These are phyloP conservation scores for Fusarium verticillioides DNA, from an alignment of 2,329 filamentous ascomycete genomes.

Conservation along the genomic window DNA sequence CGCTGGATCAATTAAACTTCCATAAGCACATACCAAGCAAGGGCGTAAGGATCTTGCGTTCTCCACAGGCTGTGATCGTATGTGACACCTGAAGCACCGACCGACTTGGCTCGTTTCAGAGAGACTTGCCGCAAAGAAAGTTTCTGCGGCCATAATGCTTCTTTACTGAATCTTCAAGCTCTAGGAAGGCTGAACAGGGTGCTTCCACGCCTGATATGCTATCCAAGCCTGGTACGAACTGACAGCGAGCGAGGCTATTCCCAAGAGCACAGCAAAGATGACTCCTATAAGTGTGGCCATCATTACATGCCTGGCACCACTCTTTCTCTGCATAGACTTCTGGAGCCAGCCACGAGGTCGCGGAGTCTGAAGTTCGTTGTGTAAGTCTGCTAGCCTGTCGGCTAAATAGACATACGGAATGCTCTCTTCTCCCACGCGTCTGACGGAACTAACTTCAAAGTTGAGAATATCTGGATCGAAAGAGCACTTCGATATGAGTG, in stretches of 20 bases:
- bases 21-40: too few relatives aligned
- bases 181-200: not conserved
- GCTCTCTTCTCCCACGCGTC: not conserved
- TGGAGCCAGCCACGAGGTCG: not conserved
- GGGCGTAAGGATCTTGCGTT: not conserved
- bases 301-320: not conserved
- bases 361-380: not conserved
- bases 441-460: not conserved
- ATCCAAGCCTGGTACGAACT: constrained; percentile 2
- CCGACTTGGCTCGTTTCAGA: too few relatives aligned
- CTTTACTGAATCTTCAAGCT: too few relatives aligned
- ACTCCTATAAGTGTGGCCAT: not conserved
- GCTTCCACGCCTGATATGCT: not conserved
- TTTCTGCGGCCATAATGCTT: too few relatives aligned
- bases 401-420: not conserved
- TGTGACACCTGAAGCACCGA: not conserved
- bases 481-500: not conserved
- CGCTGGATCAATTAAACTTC: too few relatives aligned
- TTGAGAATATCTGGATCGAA: not conserved
- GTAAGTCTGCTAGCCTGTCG: not conserved
- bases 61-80: not conserved
- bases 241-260: not conserved
- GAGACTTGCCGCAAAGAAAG: too few relatives aligned
- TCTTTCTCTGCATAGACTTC: not conserved
- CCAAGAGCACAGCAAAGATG: not conserved